Conservation (phyloP, 164 flowering plant species). For the Pachysandra terminalis region DNA sequence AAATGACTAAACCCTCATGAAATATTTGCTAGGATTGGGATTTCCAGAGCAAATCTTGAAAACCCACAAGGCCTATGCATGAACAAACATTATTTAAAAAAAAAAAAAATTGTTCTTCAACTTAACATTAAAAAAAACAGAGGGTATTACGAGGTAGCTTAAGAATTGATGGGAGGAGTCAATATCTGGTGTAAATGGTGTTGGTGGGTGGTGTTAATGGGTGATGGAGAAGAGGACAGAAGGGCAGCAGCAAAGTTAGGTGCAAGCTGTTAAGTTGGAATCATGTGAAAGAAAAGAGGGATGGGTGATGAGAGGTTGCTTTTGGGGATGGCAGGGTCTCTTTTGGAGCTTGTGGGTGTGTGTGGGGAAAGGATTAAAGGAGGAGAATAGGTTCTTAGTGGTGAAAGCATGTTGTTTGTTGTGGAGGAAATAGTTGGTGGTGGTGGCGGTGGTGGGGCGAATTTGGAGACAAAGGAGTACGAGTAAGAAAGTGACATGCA, state of each 20-base stretch:
- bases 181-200: not conserved
- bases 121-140: too few species aligned
- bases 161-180: not conserved
- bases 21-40: not conserved
- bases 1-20: not conserved
- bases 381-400: constrained; percentile 7
- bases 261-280: constrained; percentile 4
- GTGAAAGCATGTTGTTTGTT: not conserved
- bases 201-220: not conserved
- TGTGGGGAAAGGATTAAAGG: not conserved
- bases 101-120: too few species aligned
- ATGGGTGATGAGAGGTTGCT: constrained; percentile 1
- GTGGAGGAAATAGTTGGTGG: not conserved
- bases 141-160: not conserved
- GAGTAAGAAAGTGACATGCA: constrained; percentile 31
- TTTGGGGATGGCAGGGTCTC: constrained; percentile 5
- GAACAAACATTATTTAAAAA: too few species aligned
- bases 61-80: too few species aligned
- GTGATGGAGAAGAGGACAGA: not conserved
- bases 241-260: not conserved
- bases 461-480: constrained; percentile 15
- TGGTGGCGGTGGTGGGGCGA: constrained; percentile 14
- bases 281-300: constrained; percentile 8
- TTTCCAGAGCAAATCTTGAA: too few species aligned
- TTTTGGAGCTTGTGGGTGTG: not conserved